Base-by-base conservation (phyloP, 192 early-diverging fungal species). In the Haplosporangium gracile region DNA sequence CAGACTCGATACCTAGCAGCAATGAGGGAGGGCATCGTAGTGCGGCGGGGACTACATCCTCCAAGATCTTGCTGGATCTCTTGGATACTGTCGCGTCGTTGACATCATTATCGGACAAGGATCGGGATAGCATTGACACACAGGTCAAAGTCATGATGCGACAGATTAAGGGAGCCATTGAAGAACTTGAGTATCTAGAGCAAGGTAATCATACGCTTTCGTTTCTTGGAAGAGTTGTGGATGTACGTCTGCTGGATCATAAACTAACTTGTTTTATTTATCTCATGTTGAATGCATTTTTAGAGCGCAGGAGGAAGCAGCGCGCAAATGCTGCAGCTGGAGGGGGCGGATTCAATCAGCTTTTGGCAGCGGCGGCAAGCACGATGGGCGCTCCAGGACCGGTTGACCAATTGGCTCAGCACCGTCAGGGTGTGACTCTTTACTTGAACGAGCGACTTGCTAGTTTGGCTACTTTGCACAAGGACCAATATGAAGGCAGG, bases 391-490 rank as follows among this genome's bases (percentile, higher is more conserved):
- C 78, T 15, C 39, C 57, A 11, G 78, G 79, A 38, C 57, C 83
- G 42, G 90, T 91, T 51, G 94, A 95, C 74, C 79, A 90, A 4
- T 45, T 93, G 49, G 93, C 93, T 24, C 93, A 93, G 39, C 92
- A 94, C 76, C 93, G 93, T 29, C 93, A 94, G 76, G 93, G 94
- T 13, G 91, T 96, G 3, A 88, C 91, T 11, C 93, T 95, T 90
- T 89, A 91, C 77, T 76, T 96, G 29, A 96, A 96, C 72, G 88
- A 93, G 45, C 85, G 91, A 18, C 83, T 96, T 45, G 94, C 93
- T 49, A 86, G 91, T 57, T 88, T 94, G 18, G 94, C 94, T 34
- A 90, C 91, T 49, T 77, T 94, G 24, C 95, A 96, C 73, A 94
- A 93, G 76, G 90, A 94, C 53, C 94, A 94, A 81, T 94, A 96